Evolutionary conservation across 768 basidiomycete species (phyloP).

Genomic region (Xerocomus potaroensis): DNA sequence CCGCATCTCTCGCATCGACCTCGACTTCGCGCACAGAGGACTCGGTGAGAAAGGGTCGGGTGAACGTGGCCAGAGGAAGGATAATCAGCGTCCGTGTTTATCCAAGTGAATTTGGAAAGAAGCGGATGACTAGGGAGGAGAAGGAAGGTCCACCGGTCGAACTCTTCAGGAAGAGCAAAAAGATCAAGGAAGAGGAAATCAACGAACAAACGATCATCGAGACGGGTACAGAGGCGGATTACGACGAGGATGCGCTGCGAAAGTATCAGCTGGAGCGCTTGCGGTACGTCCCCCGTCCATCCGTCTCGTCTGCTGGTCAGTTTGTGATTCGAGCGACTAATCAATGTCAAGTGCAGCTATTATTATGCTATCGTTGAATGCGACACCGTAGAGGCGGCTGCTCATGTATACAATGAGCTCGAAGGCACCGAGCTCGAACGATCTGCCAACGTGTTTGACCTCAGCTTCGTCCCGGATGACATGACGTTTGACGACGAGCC

Average conservation of each 20-base stretch:
- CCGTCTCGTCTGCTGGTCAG: neutral
- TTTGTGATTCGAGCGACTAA: constrained; percentile 1
- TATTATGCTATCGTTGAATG: constrained; percentile 94
- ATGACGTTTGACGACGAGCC: constrained; percentile 81
- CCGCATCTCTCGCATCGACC: constrained; percentile 39
- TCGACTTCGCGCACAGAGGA: constrained; percentile 21
- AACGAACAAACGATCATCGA: constrained; percentile 64
- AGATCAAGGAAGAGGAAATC: constrained; percentile 48
- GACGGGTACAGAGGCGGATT: constrained; percentile 67
- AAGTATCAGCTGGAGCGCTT: constrained; percentile 92
- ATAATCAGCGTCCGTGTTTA: constrained; percentile 80
- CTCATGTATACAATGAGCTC: constrained; percentile 78
- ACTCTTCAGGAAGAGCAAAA: constrained; percentile 62
- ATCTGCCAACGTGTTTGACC: constrained; percentile 92
- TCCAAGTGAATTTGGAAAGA: constrained; percentile 91
- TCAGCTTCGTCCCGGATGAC: constrained; percentile 89
- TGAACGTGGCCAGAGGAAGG: constrained; percentile 50
- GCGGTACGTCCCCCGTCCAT: constrained; percentile 48
- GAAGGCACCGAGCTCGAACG: constrained; percentile 95
- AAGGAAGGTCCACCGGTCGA: constrained; percentile 85
- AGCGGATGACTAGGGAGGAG: constrained; percentile 82
- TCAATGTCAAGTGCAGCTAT: constrained; percentile 52
- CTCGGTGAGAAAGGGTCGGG: constrained; percentile 4
- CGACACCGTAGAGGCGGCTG: constrained; percentile 70
- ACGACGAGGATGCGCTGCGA: constrained; percentile 83